phyloP scores from a whole-genome alignment of 495 filamentous ascomycete species.

The Chaetomidium leptoderma region DNA sequence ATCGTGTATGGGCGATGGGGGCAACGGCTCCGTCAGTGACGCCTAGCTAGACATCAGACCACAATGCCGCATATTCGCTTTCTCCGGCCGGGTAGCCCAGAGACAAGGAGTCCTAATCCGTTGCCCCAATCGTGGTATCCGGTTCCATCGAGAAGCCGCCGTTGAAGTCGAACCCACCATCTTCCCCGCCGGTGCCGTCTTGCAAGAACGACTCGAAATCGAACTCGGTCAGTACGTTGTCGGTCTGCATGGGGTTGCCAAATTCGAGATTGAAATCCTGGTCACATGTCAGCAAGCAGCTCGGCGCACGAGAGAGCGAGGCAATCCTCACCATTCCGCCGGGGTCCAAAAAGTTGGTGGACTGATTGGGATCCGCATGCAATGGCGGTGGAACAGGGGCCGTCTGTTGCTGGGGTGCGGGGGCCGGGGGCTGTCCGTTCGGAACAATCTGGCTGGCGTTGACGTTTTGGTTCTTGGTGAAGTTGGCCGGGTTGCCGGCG shows the following conservation, averaged over 20 bases:
- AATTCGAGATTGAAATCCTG: slow-evolving; percentile 55
- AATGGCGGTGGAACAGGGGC: slow-evolving; percentile 46
- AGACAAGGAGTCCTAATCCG: slow-evolving; percentile 37
- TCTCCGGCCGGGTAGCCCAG: background rate
- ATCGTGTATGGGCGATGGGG: background rate
- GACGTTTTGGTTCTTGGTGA: slow-evolving; percentile 53
- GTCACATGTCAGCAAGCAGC: slow-evolving; percentile 12
- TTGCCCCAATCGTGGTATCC: slow-evolving; percentile 45
- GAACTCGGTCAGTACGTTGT: slow-evolving; percentile 81
- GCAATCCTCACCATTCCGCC: slow-evolving; percentile 34
- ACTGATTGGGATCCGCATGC: slow-evolving; percentile 41
- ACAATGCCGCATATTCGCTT: background rate
- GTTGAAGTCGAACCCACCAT: slow-evolving; percentile 44
- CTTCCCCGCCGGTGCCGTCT: slow-evolving; percentile 39
- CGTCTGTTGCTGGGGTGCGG: slow-evolving; percentile 39
- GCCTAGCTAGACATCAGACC: background rate
- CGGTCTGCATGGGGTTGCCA: slow-evolving; percentile 53
- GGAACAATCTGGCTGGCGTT: slow-evolving; percentile 42
- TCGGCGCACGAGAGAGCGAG: background rate
- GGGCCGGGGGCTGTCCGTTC: slow-evolving; percentile 44
- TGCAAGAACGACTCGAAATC: slow-evolving; percentile 95
- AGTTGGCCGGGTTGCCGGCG: slow-evolving; percentile 67
- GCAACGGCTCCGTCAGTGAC: background rate
- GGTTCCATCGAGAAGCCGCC: slow-evolving; percentile 44
- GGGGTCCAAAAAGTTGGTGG: slow-evolving; percentile 34